phyloP scores from a whole-genome alignment of 129 eudicot genomes.

The Solidago caesia region DNA sequence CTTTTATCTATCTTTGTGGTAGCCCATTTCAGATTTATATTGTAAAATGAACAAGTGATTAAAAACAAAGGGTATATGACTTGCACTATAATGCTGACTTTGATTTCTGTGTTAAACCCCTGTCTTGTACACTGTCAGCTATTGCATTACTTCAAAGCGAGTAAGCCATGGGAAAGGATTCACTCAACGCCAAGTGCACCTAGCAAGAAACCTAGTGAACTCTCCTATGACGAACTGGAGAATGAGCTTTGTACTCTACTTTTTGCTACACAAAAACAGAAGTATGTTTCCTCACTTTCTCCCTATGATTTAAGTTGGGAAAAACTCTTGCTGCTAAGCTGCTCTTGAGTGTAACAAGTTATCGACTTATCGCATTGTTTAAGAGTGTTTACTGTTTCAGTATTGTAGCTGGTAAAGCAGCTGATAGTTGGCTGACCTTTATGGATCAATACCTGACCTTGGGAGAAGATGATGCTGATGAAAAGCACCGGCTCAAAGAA shows the following conservation, averaged over 20 bases:
- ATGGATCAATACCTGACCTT: conserved; percentile 56
- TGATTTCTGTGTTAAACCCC: too few relatives aligned
- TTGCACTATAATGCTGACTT: too few relatives aligned
- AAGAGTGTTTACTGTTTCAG: conserved; percentile 42
- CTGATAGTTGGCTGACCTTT: conserved; percentile 60
- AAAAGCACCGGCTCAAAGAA: conserved; percentile 28
- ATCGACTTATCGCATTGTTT: not conserved
- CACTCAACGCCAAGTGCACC: conserved; percentile 34
- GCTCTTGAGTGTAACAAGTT: too few relatives aligned
- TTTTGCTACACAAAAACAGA: conserved; percentile 45
- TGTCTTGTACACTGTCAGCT: conserved; percentile 43
- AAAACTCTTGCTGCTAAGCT: not conserved
- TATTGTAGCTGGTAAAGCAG: conserved; percentile 50
- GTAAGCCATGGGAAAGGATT: conserved; percentile 56
- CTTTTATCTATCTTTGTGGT: not conserved
- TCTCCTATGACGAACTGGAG: conserved; percentile 53
- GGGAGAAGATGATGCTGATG: conserved; percentile 31
- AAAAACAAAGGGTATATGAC: too few relatives aligned
- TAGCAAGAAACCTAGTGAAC: conserved; percentile 46
- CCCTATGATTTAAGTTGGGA: conserved; percentile 3
- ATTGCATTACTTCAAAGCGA: conserved; percentile 42
- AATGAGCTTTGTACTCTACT: conserved; percentile 45
- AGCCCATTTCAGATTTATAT: too few relatives aligned
- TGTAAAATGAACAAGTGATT: too few relatives aligned
- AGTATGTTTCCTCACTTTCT: conserved; percentile 36